Percentiles rank a stretch among this genome's conserved stretches.
Conservation (phyloP, 169 alveolate species). For the Prorocentrum cordatum region DNA sequence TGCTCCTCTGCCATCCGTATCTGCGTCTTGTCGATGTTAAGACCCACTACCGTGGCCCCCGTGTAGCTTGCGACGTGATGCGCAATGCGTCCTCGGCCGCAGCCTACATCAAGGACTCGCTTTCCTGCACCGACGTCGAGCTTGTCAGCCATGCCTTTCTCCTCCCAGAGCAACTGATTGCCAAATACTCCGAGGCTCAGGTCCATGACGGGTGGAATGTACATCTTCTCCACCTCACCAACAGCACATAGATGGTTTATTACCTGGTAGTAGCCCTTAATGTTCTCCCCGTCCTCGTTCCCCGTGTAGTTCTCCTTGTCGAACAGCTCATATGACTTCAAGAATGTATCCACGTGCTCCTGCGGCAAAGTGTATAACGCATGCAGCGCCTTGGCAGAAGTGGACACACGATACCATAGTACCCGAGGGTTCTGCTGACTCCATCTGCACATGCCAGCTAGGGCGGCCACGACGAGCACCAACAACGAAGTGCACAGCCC, state of each 20-base stretch:
- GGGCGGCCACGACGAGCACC: no score
- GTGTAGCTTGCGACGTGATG: constrained; percentile 24
- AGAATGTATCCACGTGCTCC: constrained; percentile 9
- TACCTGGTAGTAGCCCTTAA: background rate
- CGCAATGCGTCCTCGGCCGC: constrained; percentile 66
- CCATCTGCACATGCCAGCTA: no score
- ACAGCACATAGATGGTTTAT: constrained; percentile 18
- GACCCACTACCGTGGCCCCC: constrained; percentile 30
- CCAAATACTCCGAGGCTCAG: background rate
- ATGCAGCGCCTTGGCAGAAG: background rate
- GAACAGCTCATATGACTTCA: constrained; percentile 20
- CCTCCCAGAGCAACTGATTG: background rate
- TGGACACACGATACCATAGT: background rate
- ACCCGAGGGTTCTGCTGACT: background rate
- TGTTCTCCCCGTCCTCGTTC: constrained; percentile 15
- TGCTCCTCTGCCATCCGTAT: constrained; percentile 17
- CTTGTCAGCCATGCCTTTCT: background rate
- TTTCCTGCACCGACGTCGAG: background rate
- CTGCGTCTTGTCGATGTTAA: constrained; percentile 32
- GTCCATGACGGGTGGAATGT: constrained; percentile 59
- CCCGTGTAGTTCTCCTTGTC: constrained; percentile 3
- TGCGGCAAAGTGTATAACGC: constrained; percentile 53
- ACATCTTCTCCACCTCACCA: constrained; percentile 67
- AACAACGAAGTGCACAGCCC: no score
- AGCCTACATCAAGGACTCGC: constrained; percentile 33